These are phyloP conservation scores for Citropsis articulata DNA, from an alignment of 345 rosid genomes.

Conservation along the genomic window DNA sequence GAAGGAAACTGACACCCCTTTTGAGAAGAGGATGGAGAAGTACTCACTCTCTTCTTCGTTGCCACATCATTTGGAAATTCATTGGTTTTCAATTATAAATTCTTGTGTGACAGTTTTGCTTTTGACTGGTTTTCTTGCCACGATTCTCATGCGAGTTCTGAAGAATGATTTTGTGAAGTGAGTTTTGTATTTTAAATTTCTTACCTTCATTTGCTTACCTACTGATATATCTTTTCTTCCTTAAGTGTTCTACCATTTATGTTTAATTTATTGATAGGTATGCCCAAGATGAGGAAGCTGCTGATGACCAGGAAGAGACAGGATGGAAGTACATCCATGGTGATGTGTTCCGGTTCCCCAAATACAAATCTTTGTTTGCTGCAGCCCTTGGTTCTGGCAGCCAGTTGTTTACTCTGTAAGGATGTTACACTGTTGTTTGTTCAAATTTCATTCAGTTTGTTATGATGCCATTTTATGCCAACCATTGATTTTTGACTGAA, in stretches of 20 bases:
- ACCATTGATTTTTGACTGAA: background rate
- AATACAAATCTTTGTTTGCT: slow-evolving; percentile 64
- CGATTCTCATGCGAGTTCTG: slow-evolving; percentile 86
- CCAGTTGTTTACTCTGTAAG: slow-evolving; percentile 82
- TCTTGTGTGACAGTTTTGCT: slow-evolving; percentile 92
- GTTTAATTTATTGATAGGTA: slow-evolving; percentile 35
- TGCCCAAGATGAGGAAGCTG: slow-evolving; percentile 87
- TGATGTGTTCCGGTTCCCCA: slow-evolving; percentile 82
- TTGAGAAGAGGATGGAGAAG: slow-evolving; percentile 88
- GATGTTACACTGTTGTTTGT: background rate
- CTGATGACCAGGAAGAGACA: slow-evolving; percentile 83
- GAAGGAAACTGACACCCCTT: slow-evolving; percentile 83
- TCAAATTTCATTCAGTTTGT: background rate
- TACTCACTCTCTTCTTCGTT: slow-evolving; percentile 79
- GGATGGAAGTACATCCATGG: slow-evolving; percentile 94
- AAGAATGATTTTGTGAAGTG: slow-evolving; percentile 92
- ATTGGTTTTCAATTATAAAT: slow-evolving; percentile 90
- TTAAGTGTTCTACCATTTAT: background rate
- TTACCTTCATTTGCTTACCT: background rate
- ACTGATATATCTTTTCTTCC: background rate
- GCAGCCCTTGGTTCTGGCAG: slow-evolving; percentile 81
- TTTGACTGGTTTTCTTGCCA: slow-evolving; percentile 87
- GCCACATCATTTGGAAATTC: slow-evolving; percentile 90
- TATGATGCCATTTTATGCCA: slow-evolving; percentile 1
- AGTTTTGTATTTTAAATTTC: slow-evolving; percentile 20